Conservation (phyloP, 345 rosid species). For the Heritiera fomes region DNA sequence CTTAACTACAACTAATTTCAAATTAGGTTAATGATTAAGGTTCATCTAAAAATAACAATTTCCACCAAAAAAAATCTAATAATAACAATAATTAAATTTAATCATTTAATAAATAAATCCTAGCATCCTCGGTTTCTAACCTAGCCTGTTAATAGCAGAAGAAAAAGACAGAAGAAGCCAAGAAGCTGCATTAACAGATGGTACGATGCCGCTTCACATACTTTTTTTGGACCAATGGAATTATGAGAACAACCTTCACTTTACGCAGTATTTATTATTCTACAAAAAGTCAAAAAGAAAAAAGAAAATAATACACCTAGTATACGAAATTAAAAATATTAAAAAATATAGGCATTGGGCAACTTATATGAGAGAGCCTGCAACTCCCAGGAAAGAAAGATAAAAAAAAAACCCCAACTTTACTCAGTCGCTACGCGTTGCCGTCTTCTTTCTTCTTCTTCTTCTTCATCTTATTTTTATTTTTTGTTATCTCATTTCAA, state of each 20-base stretch:
- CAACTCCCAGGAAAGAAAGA: conserved; percentile 14
- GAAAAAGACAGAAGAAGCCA: background rate
- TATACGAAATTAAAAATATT: background rate
- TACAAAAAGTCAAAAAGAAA: background rate
- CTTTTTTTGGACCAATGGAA: background rate
- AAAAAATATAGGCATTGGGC: background rate
- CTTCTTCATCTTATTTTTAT: background rate
- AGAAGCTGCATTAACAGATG: background rate
- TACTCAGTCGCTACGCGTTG: conserved; percentile 9
- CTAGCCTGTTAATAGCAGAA: background rate
- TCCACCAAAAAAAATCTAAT: too few species aligned
- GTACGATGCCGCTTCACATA: background rate
- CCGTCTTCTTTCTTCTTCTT: conserved; percentile 2
- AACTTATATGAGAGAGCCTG: background rate
- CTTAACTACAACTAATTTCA: too few species aligned
- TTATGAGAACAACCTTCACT: background rate
- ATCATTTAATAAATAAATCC: background rate
- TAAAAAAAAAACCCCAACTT: conserved; percentile 6
- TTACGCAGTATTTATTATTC: background rate
- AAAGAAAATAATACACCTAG: background rate
- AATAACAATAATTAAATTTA: too few species aligned
- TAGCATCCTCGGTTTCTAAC: too few species aligned
- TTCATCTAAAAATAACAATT: too few species aligned
- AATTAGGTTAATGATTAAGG: too few species aligned
- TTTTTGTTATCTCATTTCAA: background rate